Percentiles rank a stretch among this genome's conserved stretches.
These are phyloP conservation scores for Fistulinella prunicolor DNA, from an alignment of 768 basidiomycete genomes.

Conservation along the genomic window DNA sequence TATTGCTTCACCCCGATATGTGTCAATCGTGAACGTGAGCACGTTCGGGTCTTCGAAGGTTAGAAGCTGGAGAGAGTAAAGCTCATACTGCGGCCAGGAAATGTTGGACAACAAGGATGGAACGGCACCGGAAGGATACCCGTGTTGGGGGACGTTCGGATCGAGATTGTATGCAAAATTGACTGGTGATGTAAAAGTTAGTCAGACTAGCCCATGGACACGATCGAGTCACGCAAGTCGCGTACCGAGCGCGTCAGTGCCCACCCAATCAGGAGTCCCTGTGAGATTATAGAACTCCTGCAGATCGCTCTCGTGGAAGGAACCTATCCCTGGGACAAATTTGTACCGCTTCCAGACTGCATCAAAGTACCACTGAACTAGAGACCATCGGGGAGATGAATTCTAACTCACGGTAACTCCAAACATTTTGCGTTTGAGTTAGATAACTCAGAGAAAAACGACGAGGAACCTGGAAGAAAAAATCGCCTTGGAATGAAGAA, in stretches of 20 bases:
- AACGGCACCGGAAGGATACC: constrained; percentile 11
- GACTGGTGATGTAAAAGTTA: neutral
- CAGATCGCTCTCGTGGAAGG: constrained; percentile 18
- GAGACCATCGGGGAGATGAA: neutral
- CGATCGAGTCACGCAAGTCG: neutral
- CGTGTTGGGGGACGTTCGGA: constrained; percentile 1
- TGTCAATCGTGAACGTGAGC: constrained; percentile 9
- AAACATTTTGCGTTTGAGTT: constrained; percentile 14
- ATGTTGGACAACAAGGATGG: constrained; percentile 6
- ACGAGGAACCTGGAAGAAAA: constrained; percentile 23
- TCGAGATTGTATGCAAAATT: constrained; percentile 17
- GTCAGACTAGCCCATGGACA: neutral
- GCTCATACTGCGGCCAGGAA: constrained; percentile 7
- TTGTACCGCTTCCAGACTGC: constrained; percentile 17
- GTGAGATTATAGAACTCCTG: constrained; percentile 12
- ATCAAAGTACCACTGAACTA: neutral
- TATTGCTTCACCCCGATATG: constrained; percentile 1
- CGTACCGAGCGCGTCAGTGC: constrained; percentile 12
- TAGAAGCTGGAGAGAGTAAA: neutral
- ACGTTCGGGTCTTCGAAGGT: constrained; percentile 10
- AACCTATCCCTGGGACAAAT: constrained; percentile 11
- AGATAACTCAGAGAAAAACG: constrained; percentile 8
- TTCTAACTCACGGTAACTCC: constrained; percentile 9
- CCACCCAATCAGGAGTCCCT: constrained; percentile 9
- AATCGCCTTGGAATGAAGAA: constrained; percentile 36